Evolutionary conservation across 2,329 filamentous ascomycete species (phyloP).

Genomic region (Sporothrix brunneoviolacea): DNA sequence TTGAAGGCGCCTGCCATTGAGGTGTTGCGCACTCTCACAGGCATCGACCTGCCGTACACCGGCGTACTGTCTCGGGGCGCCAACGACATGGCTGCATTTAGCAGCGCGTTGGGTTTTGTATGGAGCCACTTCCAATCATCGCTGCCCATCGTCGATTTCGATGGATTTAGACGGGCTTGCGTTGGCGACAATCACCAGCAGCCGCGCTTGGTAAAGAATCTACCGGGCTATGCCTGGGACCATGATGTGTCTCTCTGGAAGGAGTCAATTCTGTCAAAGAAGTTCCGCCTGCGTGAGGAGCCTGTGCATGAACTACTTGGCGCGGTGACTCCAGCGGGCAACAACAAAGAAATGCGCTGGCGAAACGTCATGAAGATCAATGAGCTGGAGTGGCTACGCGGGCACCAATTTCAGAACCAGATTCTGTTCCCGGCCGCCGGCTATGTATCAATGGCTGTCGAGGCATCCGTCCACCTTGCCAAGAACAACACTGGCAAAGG

Average conservation of each 20-base stretch:
- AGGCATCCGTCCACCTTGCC: slow-evolving; percentile 25
- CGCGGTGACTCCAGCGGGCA: slow-evolving; percentile 27
- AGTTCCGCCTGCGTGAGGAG: slow-evolving; percentile 27
- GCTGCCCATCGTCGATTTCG: slow-evolving; percentile 12
- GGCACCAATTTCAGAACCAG: slow-evolving; percentile 42
- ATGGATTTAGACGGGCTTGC: slow-evolving; percentile 13
- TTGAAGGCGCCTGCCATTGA: slow-evolving; percentile 19
- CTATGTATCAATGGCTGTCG: slow-evolving; percentile 34
- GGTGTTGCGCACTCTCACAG: slow-evolving; percentile 21
- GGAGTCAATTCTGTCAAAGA: slow-evolving; percentile 19
- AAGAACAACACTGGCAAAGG: neutral
- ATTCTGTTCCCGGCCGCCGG: slow-evolving; percentile 40
- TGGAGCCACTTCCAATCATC: slow-evolving; percentile 13
- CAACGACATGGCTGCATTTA: slow-evolving; percentile 15
- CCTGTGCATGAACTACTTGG: slow-evolving; percentile 28
- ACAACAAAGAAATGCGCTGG: slow-evolving; percentile 31
- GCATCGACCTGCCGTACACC: slow-evolving; percentile 12
- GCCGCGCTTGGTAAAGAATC: slow-evolving; percentile 13
- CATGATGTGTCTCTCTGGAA: slow-evolving; percentile 19
- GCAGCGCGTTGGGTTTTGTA: slow-evolving; percentile 11
- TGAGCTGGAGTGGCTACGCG: slow-evolving; percentile 40
- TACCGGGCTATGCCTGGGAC: slow-evolving; percentile 20
- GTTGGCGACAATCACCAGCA: neutral
- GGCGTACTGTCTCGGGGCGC: slow-evolving; percentile 12
- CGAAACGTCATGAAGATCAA: slow-evolving; percentile 30